Base-by-base conservation (phyloP, 768 basidiomycete species). In the Suillus decipiens region DNA sequence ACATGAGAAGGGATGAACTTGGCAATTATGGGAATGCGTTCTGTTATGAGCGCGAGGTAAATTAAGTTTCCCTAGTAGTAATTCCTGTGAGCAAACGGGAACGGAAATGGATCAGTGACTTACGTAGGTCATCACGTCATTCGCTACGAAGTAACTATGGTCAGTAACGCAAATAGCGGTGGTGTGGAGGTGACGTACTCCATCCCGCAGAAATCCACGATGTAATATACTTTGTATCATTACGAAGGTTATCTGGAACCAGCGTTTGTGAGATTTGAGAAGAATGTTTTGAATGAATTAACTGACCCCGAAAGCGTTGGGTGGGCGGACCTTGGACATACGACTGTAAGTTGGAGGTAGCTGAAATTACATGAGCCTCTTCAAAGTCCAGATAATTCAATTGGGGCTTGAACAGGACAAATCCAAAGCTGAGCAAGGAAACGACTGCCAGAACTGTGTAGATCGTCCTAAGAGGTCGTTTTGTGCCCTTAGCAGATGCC, bases 161-260 rank as follows among this genome's bases (percentile, higher is more conserved):
- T 64, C 45, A 41, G 56, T 19, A 14, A 22, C 14, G 14, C 22
- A 24, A 28, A 4, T 43, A 15, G 28, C n/a, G 9, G 31, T n/a
- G 22, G 24, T 19, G 36, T 31, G 22, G 5, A 19, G 17, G 37
- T 22, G 36, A 81, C 86, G 67, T 70, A 86, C 85, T 90, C 89
- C 89, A 92, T 45, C 90, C 90, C n/a, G 89, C 88, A 42, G 86
- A 85, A 45, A 86, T 78, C 88, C 88, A 92, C 15, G 88, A 88
- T 1, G 89, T 87, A 63, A 92, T 84, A 66, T 90, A 92, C 65
- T 86, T 80, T 5, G 77, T 76, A 61, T 89, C 84, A 22, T 82
- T 74, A 17, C 80, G 82, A 41, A 92, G 75, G 66, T 90, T 90
- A 66, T 89, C 89, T 88, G 48, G 31, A 9, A 31, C 36, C 31